These are phyloP conservation scores for Trypanosoma theileri DNA, from an alignment of 208 protist genomes.

Conservation along the genomic window DNA sequence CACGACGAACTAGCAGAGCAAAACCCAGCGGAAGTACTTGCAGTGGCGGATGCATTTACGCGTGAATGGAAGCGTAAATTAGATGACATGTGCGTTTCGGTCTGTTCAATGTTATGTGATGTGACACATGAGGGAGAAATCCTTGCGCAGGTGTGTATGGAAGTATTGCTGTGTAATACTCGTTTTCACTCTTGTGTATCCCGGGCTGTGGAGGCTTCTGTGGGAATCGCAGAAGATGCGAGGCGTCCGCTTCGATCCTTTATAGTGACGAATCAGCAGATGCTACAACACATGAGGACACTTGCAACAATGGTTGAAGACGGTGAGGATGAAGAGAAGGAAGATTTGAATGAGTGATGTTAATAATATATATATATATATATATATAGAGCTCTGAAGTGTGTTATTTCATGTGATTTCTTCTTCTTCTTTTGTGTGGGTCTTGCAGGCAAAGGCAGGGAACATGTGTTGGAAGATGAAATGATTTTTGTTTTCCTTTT, in stretches of 20 bases:
- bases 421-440: neutral
- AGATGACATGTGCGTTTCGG: constrained; percentile 36
- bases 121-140: constrained; percentile 48
- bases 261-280: constrained; percentile 72
- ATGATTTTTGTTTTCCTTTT: constrained; percentile 1
- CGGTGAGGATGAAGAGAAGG: constrained; percentile 1
- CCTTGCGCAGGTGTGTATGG: constrained; percentile 77
- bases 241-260: constrained; percentile 44
- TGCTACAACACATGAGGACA: constrained; percentile 80
- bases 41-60: constrained; percentile 56
- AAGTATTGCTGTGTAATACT: constrained; percentile 77
- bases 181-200: constrained; percentile 59
- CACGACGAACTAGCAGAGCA: constrained; percentile 23
- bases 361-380: too few species aligned
- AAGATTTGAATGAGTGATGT: neutral
- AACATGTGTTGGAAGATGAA: neutral
- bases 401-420: neutral
- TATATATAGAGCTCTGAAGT: too few species aligned
- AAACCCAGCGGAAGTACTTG: constrained; percentile 33
- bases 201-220: constrained; percentile 26
- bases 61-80: constrained; percentile 58
- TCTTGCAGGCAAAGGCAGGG: neutral
- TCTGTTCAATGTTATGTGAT: constrained; percentile 45
- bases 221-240: constrained; percentile 1
- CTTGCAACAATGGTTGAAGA: constrained; percentile 44